A percentile compares a stretch with the other conserved stretches of the same genome.
Conservation (phyloP, 306 rosid genomes). For the Ormosia emarginata region DNA sequence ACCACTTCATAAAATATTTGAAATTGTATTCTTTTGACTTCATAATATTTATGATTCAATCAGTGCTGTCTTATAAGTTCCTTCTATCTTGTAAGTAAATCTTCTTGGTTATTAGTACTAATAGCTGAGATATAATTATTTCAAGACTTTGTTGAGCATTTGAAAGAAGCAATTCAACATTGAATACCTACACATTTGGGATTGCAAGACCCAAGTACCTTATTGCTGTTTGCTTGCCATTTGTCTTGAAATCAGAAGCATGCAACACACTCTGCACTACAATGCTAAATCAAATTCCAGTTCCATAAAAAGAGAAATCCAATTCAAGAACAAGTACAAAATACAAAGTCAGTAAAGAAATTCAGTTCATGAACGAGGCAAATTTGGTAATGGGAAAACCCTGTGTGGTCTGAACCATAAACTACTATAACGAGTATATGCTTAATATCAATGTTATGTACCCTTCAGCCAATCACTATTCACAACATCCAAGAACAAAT, state of each 20-base stretch:
- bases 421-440: not conserved
- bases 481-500: not conserved
- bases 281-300: not conserved
- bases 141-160: not conserved
- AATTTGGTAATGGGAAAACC: not conserved
- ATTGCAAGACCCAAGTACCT: not conserved
- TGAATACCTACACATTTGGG: not conserved
- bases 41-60: not conserved
- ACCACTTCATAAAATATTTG: not conserved
- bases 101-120: not conserved
- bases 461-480: not conserved
- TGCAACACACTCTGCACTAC: not conserved
- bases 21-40: slow-evolving; percentile 3
- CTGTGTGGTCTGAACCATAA: not conserved
- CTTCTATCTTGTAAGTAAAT: not conserved
- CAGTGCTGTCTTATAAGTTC: not conserved
- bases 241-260: not conserved
- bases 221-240: not conserved
- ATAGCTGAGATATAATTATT: not conserved
- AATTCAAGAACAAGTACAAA: not conserved
- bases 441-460: not conserved
- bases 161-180: not conserved
- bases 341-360: not conserved
- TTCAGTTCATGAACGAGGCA: not conserved
- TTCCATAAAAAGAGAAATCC: not conserved